Percentiles rank a stretch among this genome's conserved stretches.
Conservation (phyloP, 495 filamentous ascomycete genomes). For the Neurospora pannonica region DNA sequence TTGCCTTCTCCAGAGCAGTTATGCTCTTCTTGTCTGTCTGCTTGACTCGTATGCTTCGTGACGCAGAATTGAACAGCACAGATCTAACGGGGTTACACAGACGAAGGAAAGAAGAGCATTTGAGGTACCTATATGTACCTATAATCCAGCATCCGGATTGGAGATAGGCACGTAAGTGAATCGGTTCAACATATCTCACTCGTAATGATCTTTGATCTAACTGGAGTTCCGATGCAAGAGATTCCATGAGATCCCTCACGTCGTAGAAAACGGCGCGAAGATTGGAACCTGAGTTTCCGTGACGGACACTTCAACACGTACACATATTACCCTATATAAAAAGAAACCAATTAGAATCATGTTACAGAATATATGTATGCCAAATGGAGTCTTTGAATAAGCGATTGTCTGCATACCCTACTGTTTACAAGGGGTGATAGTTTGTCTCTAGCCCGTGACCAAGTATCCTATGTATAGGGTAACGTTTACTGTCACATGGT, state of each 20-base stretch:
- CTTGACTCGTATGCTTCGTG: background rate
- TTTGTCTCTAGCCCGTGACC: background rate
- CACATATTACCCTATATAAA: background rate
- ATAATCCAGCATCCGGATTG: no score
- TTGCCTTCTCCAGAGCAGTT: background rate
- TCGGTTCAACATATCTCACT: background rate
- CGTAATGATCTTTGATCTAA: background rate
- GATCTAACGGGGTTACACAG: background rate
- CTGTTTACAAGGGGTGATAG: background rate
- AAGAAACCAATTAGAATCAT: background rate
- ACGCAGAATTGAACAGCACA: background rate
- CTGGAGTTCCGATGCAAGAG: background rate
- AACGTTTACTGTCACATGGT: no score
- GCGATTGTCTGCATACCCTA: background rate
- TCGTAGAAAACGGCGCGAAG: background rate
- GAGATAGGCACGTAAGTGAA: background rate
- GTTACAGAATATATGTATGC: background rate
- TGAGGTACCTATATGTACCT: no score
- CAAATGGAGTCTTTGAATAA: background rate
- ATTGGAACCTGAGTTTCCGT: background rate
- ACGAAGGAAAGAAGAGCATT: background rate
- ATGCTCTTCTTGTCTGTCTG: background rate
- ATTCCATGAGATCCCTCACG: background rate
- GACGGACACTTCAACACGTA: background rate
- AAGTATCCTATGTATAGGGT: no score